Evolutionary conservation across 1,139 yeast genomes (phyloP).

Genomic region (Debaryomyces sp.): DNA sequence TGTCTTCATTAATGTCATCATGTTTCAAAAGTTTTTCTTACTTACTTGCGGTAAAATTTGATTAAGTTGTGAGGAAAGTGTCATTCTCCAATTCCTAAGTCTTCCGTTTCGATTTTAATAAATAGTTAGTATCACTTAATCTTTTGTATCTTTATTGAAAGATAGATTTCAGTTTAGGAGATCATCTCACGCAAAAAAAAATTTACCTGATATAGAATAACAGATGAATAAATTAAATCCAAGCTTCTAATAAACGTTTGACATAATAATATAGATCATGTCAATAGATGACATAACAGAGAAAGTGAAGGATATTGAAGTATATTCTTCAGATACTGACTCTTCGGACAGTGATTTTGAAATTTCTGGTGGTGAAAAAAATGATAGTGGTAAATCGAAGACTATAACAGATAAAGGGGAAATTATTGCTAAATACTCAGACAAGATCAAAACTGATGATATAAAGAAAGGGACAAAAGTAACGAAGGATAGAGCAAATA

Average conservation of each 20-base stretch:
- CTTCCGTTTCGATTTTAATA: neutral
- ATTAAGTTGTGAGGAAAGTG: slow-evolving; percentile 17
- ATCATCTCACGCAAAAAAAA: slow-evolving; percentile 9
- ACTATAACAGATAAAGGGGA: slow-evolving; percentile 53
- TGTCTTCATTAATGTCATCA: slow-evolving; percentile 7
- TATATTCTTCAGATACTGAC: slow-evolving; percentile 14
- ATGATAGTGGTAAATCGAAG: slow-evolving; percentile 13
- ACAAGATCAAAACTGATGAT: slow-evolving; percentile 65
- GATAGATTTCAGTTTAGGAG: neutral
- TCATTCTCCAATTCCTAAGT: slow-evolving; percentile 12
- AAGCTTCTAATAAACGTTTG: neutral
- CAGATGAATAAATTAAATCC: neutral
- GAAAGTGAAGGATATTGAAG: neutral
- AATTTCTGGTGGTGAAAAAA: neutral
- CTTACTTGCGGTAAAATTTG: slow-evolving; percentile 32
- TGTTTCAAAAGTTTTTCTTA: slow-evolving; percentile 6
- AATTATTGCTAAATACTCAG: slow-evolving; percentile 61
- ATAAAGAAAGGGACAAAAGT: slow-evolving; percentile 58
- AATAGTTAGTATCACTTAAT: neutral
- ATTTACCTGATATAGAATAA: neutral
- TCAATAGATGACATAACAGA: neutral
- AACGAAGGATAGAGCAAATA: slow-evolving; percentile 79
- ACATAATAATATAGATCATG: neutral
- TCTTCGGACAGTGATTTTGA: slow-evolving; percentile 14
- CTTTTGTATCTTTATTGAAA: neutral